Evolutionary conservation across 768 basidiomycete species (phyloP).

Genomic region (Termitomyces sp.): DNA sequence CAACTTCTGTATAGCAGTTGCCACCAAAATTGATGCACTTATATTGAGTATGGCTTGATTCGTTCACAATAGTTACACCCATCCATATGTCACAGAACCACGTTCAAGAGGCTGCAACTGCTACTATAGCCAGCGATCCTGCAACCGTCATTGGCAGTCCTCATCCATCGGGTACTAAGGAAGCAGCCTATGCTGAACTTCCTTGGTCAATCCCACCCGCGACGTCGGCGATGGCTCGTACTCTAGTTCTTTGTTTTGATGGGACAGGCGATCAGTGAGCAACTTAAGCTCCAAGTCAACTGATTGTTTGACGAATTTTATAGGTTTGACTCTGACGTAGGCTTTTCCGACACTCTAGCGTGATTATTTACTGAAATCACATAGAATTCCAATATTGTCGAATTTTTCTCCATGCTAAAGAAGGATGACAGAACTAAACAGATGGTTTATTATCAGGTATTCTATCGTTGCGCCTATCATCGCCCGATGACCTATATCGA

Average conservation of each 20-base stretch:
- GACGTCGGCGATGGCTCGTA: conserved; percentile 16
- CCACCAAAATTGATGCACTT: conserved; percentile 15
- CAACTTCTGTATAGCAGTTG: conserved; percentile 11
- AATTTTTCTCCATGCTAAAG: conserved; percentile 29
- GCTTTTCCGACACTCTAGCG: neutral
- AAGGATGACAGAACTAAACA: conserved; percentile 30
- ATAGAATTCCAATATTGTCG: conserved; percentile 35
- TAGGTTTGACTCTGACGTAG: conserved; percentile 21
- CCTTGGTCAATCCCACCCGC: conserved; percentile 5
- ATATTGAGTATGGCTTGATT: conserved; percentile 25
- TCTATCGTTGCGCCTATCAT: neutral
- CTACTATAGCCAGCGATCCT: conserved; percentile 1
- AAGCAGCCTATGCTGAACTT: neutral
- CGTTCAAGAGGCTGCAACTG: neutral
- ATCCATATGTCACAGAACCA: neutral
- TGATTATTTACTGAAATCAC: neutral
- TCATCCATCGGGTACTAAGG: neutral
- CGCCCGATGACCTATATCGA: neutral
- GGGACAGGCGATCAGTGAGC: conserved; percentile 26
- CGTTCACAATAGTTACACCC: neutral
- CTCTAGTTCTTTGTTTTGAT: conserved; percentile 45
- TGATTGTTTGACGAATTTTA: neutral
- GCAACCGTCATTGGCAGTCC: conserved; percentile 2
- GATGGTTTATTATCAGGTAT: conserved; percentile 38
- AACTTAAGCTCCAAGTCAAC: too few relatives aligned